Percentiles rank a stretch among this genome's conserved stretches.
These are phyloP conservation scores for Aquilaria yunnanensis DNA, from an alignment of 345 rosid genomes.

Conservation along the genomic window DNA sequence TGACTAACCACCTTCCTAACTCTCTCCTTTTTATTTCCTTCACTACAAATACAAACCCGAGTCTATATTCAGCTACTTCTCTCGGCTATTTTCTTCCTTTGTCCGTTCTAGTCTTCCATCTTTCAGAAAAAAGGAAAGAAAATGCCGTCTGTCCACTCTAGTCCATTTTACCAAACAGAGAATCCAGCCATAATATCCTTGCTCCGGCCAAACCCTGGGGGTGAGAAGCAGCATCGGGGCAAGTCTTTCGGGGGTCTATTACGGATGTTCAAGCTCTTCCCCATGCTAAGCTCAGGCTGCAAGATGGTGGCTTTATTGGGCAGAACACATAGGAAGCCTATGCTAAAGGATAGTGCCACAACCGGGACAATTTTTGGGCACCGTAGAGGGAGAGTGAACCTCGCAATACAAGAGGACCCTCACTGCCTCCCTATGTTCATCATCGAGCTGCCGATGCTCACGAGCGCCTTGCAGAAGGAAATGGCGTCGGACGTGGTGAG, in stretches of 20 bases:
- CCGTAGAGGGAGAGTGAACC: conserved; percentile 72
- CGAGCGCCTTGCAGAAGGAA: conserved; percentile 69
- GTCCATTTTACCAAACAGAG: conserved; percentile 60
- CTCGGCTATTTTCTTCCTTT: conserved; percentile 3
- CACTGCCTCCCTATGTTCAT: conserved; percentile 73
- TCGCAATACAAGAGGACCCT: conserved; percentile 94
- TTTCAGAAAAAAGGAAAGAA: conserved; percentile 5
- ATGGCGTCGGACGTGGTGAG: conserved; percentile 88
- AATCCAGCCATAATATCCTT: conserved; percentile 65
- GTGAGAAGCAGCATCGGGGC: conserved; percentile 30
- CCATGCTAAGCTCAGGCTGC: conserved; percentile 95
- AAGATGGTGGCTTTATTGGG: conserved; percentile 86
- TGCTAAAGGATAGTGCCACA: conserved; percentile 73
- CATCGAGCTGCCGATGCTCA: conserved; percentile 81
- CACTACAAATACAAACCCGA: not conserved
- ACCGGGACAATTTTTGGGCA: conserved; percentile 86
- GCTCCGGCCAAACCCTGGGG: conserved; percentile 45
- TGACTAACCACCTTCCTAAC: conserved; percentile 48
- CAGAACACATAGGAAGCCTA: conserved; percentile 48
- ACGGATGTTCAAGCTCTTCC: conserved; percentile 80
- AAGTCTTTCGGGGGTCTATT: conserved; percentile 53
- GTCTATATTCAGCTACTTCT: conserved; percentile 15
- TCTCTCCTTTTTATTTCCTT: conserved; percentile 12
- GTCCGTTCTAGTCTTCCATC: conserved; percentile 1
- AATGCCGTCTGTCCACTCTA: conserved; percentile 78